These are phyloP conservation scores for Coemansia sp. DNA, from an alignment of 192 early-diverging fungal genomes.

Conservation along the genomic window DNA sequence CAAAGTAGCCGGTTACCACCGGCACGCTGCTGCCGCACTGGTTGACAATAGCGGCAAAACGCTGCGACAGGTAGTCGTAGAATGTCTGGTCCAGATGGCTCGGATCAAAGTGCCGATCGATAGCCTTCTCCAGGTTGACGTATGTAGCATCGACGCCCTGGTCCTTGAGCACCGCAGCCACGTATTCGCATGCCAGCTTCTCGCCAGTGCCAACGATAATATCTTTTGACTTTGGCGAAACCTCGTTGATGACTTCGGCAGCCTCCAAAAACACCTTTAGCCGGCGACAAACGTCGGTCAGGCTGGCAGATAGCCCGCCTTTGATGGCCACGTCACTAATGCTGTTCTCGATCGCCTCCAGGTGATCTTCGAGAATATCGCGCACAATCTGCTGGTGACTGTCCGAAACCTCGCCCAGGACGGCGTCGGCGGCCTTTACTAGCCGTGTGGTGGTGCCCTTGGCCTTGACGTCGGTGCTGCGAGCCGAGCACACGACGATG, in stretches of 20 bases:
- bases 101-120: slow-evolving; percentile 76
- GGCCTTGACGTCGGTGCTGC: slow-evolving; percentile 82
- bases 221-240: slow-evolving; percentile 93
- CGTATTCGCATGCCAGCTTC: slow-evolving; percentile 87
- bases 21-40: slow-evolving; percentile 68
- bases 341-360: slow-evolving; percentile 60
- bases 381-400: slow-evolving; percentile 73
- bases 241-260: slow-evolving; percentile 93
- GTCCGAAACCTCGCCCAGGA: slow-evolving; percentile 32
- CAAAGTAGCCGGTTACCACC: slow-evolving; percentile 96
- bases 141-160: slow-evolving; percentile 76
- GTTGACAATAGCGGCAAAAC: slow-evolving; percentile 58
- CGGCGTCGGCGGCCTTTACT: slow-evolving; percentile 48
- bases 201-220: slow-evolving; percentile 93
- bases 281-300: slow-evolving; percentile 73
- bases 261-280: slow-evolving; percentile 86
- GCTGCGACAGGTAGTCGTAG: slow-evolving; percentile 84
- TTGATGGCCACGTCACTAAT: slow-evolving; percentile 55
- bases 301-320: slow-evolving; percentile 53
- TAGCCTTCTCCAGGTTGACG: slow-evolving; percentile 82
- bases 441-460: slow-evolving; percentile 84
- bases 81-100: slow-evolving; percentile 86
- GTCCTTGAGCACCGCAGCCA: slow-evolving; percentile 76
- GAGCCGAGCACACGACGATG: slow-evolving; percentile 93
- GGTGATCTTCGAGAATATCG: slow-evolving; percentile 77